Conservation (phyloP, 352 stramenopile species). For the Globisporangium orthogonon region DNA sequence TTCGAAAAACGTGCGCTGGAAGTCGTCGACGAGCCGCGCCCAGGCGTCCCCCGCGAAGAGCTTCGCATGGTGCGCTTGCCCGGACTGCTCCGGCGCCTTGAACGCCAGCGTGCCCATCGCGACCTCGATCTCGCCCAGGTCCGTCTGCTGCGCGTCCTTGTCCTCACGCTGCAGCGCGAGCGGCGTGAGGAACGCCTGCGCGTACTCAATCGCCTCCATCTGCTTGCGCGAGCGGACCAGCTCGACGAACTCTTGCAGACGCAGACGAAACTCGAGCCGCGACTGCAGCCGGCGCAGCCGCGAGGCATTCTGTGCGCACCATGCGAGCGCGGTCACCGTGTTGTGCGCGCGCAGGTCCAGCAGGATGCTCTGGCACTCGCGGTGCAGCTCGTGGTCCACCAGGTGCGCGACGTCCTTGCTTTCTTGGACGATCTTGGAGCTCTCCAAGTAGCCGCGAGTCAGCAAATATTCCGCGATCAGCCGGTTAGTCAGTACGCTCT, state of each 20-base stretch:
- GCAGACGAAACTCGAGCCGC: constrained; percentile 62
- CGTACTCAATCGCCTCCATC: constrained; percentile 70
- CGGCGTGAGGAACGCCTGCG: constrained; percentile 49
- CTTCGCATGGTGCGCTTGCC: constrained; percentile 50
- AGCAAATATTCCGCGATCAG: constrained; percentile 77
- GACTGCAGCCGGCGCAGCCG: constrained; percentile 66
- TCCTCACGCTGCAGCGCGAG: constrained; percentile 66
- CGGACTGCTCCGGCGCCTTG: constrained; percentile 47
- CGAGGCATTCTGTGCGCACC: constrained; percentile 69
- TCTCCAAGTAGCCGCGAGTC: constrained; percentile 52
- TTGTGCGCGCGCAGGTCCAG: constrained; percentile 45
- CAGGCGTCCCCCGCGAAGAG: constrained; percentile 62
- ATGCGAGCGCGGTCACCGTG: constrained; percentile 44
- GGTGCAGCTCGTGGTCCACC: constrained; percentile 57
- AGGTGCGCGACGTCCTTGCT: constrained; percentile 56
- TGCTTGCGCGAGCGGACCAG: constrained; percentile 64
- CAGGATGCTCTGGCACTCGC: constrained; percentile 46
- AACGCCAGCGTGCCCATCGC: constrained; percentile 76
- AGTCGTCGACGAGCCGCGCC: constrained; percentile 45
- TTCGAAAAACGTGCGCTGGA: constrained; percentile 55
- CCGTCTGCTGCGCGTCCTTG: constrained; percentile 31
- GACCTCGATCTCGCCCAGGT: constrained; percentile 60
- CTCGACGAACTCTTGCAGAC: constrained; percentile 75
- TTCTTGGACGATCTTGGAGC: constrained; percentile 61
- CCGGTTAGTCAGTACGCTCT: constrained; percentile 27